Conservation (phyloP, 2,329 filamentous ascomycete species). For the Aspergillus texensis region DNA sequence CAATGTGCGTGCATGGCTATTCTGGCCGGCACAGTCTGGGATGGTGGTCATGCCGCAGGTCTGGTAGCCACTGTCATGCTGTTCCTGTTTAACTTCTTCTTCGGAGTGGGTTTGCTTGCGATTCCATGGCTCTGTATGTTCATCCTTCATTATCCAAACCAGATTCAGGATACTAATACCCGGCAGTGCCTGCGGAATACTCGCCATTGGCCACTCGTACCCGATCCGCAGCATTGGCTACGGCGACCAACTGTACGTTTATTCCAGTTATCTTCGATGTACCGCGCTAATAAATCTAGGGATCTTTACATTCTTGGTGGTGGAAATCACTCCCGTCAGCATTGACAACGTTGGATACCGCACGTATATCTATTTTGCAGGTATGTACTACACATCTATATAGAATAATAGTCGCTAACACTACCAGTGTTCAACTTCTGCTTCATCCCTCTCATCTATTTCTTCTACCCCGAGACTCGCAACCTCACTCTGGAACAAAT, state of each 20-base stretch:
- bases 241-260: conserved; percentile 49
- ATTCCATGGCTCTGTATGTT: conserved; percentile 45
- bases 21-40: conserved; percentile 48
- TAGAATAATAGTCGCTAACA: not conserved
- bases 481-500: conserved; percentile 38
- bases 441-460: conserved; percentile 54
- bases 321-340: conserved; percentile 50
- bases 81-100: conserved; percentile 59
- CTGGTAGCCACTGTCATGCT: conserved; percentile 53
- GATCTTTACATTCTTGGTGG: conserved; percentile 52
- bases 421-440: conserved; percentile 46
- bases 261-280: conserved; percentile 3
- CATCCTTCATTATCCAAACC: conserved; percentile 25
- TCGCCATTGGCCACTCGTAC: conserved; percentile 52
- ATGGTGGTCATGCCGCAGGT: conserved; percentile 41
- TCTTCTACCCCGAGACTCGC: conserved; percentile 40
- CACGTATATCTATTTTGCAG: conserved; percentile 49
- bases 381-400: conserved; percentile 14
- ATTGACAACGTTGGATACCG: conserved; percentile 43
- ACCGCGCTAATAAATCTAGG: conserved; percentile 20
- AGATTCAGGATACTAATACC: conserved; percentile 4
- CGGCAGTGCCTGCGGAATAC: conserved; percentile 48
- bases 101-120: conserved; percentile 52
- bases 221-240: conserved; percentile 53
- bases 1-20: conserved; percentile 55